phyloP scores from a whole-genome alignment of 23 red algal species.

The Agarophyton chilense region DNA sequence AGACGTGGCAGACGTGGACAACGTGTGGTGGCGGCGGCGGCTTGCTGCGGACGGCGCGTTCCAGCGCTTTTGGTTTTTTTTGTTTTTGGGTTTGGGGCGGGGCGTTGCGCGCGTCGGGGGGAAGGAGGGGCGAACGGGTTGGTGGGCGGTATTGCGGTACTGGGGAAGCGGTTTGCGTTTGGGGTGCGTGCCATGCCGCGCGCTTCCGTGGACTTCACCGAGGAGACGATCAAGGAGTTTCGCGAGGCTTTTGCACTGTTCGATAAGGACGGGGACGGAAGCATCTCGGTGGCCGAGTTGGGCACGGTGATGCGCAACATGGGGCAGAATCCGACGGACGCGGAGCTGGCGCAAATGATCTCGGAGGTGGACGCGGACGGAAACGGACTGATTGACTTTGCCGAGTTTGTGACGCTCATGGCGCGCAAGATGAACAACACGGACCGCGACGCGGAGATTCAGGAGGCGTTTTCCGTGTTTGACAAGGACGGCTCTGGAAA shows the following conservation, averaged over 20 bases:
- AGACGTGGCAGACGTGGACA: no score
- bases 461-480: conserved; percentile 94
- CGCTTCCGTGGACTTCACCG: conserved; percentile 72
- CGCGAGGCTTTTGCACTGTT: conserved; percentile 86
- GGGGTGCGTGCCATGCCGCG: no score
- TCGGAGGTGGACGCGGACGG: conserved; percentile 94
- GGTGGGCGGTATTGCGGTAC: no score
- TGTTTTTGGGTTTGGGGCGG: no score
- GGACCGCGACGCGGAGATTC: conserved; percentile 83
- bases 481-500: conserved; percentile 96
- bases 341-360: conserved; percentile 87
- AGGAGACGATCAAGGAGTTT: conserved; percentile 95
- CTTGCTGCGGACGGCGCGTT: no score
- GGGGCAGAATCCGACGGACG: conserved; percentile 93
- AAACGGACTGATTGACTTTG: conserved; percentile 93
- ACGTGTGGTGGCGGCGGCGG: no score
- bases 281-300: conserved; percentile 87
- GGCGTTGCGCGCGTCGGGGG: no score
- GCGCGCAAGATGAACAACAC: conserved; percentile 84
- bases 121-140: no score
- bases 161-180: no score
- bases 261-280: conserved; percentile 86
- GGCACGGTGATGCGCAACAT: conserved; percentile 93
- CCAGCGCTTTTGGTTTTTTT: no score
- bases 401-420: conserved; percentile 97